A percentile compares a stretch with the other conserved stretches of the same genome.
phyloP scores from a whole-genome alignment of 192 early-diverging fungal species.

The Coemansia guatemalensis region DNA sequence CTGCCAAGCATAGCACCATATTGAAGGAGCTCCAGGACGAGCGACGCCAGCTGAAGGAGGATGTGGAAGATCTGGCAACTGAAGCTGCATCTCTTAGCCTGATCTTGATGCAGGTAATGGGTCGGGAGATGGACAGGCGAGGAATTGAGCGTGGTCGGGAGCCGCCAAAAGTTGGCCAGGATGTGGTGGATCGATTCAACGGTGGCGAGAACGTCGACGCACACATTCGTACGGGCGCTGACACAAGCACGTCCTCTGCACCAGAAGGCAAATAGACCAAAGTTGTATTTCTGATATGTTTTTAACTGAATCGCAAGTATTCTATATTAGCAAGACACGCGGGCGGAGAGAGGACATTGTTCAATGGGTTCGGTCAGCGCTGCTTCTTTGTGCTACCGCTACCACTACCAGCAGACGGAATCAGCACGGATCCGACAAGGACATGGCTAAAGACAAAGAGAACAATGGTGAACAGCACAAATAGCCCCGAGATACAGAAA shows the following conservation, averaged over 20 bases:
- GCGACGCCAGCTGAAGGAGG: constrained; percentile 18
- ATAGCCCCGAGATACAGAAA: constrained; percentile 89
- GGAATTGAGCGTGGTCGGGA: constrained; percentile 24
- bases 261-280: constrained; percentile 1
- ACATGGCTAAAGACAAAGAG: constrained; percentile 78
- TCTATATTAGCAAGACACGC: background rate
- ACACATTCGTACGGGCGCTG: background rate
- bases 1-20: constrained; percentile 39
- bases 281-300: background rate
- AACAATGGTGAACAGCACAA: constrained; percentile 89
- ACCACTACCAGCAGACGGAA: constrained; percentile 16
- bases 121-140: constrained; percentile 25
- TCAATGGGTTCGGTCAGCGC: constrained; percentile 10
- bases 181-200: constrained; percentile 29
- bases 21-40: constrained; percentile 35
- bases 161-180: constrained; percentile 24
- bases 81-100: constrained; percentile 27
- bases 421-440: constrained; percentile 53
- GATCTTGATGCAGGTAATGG: constrained; percentile 43
- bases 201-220: constrained; percentile 23
- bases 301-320: background rate
- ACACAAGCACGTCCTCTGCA: background rate
- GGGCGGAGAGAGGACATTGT: background rate
- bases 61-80: constrained; percentile 24
- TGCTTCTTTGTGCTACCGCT: constrained; percentile 21